Conservation (phyloP, 306 rosid species). For the Dryas octopetala region DNA sequence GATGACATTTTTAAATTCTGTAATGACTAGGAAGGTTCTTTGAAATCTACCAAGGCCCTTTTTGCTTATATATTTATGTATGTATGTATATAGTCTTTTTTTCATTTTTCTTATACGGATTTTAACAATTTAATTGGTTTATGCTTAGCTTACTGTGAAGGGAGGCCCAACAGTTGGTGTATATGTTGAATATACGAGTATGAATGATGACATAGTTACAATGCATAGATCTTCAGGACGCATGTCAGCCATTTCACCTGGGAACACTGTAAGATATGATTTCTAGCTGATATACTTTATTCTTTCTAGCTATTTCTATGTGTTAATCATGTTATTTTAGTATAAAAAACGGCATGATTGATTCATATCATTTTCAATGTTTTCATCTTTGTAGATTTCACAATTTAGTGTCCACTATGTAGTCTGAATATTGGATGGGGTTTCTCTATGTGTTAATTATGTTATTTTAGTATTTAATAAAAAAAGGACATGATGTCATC, state of each 20-base stretch:
- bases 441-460: too few species aligned
- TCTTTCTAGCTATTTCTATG: constrained; percentile 6
- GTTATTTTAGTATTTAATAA: background rate
- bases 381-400: too few species aligned
- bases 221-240: constrained; percentile 70
- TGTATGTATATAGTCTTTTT: background rate
- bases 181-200: constrained; percentile 64
- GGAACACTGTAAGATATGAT: constrained; percentile 74
- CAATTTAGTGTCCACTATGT: background rate
- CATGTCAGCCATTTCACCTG: constrained; percentile 60
- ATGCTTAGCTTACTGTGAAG: constrained; percentile 62
- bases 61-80: background rate
- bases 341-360: background rate
- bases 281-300: constrained; percentile 12
- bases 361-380: background rate
- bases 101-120: background rate
- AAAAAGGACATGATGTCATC: background rate
- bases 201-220: constrained; percentile 59
- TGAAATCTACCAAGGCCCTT: background rate
- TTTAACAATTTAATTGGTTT: constrained; percentile 17
- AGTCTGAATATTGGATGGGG: background rate
- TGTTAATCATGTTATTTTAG: constrained; percentile 1
- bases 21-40: background rate
- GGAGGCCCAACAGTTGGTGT: constrained; percentile 85
- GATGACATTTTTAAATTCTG: background rate